Evolutionary conservation across 1,139 yeast species (phyloP), one percentile per base, ranked within the genome.

Genomic region (Kodamaea plutei): DNA sequence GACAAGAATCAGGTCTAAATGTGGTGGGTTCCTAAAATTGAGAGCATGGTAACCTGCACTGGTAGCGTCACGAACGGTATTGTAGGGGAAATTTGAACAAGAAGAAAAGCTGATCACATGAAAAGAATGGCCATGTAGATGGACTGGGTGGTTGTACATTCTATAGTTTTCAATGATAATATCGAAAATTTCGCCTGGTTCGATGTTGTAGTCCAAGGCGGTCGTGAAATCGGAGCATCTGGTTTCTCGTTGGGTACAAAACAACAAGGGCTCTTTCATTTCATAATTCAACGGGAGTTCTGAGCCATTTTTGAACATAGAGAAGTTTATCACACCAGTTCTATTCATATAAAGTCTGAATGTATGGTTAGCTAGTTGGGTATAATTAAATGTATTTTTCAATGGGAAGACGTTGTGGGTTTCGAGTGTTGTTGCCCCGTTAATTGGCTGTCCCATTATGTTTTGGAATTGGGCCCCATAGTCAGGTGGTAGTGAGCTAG

Each of bases 41-140:
- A 48, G 31, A 10, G 39, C 31, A 5, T 37, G 29, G 22, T 45
- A 47, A 14, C 44, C 39, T 2, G 42, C 43, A 1, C 24, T 31
- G 2, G 45, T 20, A 3, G 61, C 61, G n/a, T 56, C 55, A 15
- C 37, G 45, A 9, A 53, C 40, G 4, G 57, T 37, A 9, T 31
- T 29, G 29, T 40, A 54, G 2, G 50, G 51, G 33, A 58, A 58
- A 18, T 40, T 44, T 15, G 41, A 44, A 6, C 32, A 35, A 6
- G 41, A 38, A 20, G 51, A 55, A 42, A 34, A 52, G 36, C 57
- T 52, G 7, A 59, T 39, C 6, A 53, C 38, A 32, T 54, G 53
- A 32, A 58, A 56, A 18, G 44, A 42, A 34, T 61, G 68, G 3
- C 67, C 67, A 38, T 61, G 68, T 20, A 61, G 39, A 33, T 61